Percentiles rank a stretch among this genome's conserved stretches.
Conservation (phyloP, 1,284 basidiomycete genomes). For the Austroboletus rostrupii region DNA sequence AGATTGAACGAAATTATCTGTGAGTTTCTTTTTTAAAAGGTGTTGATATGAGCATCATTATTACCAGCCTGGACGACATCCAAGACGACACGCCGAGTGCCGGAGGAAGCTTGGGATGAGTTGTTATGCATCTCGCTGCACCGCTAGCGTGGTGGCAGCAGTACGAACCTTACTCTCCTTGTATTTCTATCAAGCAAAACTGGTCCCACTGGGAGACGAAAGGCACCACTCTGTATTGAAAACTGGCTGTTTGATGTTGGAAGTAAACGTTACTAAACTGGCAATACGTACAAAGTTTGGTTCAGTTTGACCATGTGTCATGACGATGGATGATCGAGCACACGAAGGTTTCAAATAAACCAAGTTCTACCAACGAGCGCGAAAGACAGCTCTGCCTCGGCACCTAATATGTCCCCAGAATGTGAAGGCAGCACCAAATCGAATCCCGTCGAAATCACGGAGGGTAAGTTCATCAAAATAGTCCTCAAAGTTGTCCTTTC, state of each 20-base stretch:
- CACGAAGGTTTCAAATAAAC: background rate
- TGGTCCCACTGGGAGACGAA: no score
- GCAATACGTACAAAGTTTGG: background rate
- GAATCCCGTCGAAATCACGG: conserved; percentile 33
- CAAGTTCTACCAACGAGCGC: background rate
- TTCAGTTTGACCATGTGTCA: conserved; percentile 16
- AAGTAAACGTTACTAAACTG: no score
- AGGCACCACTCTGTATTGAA: no score
- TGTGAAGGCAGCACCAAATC: conserved; percentile 22
- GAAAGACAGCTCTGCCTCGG: background rate
- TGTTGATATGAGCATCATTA: conserved; percentile 14
- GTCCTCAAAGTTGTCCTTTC: background rate
- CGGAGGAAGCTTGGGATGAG: conserved; percentile 34
- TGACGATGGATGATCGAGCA: background rate
- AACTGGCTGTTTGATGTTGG: no score
- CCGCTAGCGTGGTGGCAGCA: background rate
- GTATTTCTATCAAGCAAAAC: conserved; percentile 1
- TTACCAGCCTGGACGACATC: conserved; percentile 66
- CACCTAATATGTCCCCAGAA: conserved; percentile 20
- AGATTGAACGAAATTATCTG: conserved; percentile 85
- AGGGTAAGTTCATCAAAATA: conserved; percentile 20
- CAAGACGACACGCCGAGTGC: conserved; percentile 57
- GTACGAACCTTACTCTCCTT: background rate
- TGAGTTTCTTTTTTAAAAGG: conserved; percentile 36
- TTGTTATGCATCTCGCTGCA: background rate